Evolutionary conservation across 1,139 yeast genomes (phyloP).

Genomic region (Zygosaccharomyces sapae): DNA sequence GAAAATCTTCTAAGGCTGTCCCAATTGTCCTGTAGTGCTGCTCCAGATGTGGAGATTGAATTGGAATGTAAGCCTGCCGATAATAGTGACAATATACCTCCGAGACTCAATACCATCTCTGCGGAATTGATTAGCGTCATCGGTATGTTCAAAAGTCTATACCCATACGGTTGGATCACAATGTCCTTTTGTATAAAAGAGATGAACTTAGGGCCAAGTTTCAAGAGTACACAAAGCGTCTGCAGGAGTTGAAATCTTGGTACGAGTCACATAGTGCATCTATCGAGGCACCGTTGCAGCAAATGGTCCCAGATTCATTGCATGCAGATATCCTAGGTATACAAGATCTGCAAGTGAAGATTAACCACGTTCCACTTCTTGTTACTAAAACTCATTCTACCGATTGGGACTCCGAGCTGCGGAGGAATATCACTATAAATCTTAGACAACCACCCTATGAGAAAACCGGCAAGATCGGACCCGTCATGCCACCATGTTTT

Average conservation of each 20-base stretch:
- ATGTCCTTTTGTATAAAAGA: constrained; percentile 24
- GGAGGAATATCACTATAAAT: constrained; percentile 13
- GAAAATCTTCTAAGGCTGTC: constrained; percentile 29
- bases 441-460: constrained; percentile 17
- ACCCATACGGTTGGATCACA: constrained; percentile 35
- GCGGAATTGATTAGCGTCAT: constrained; percentile 30
- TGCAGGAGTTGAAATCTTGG: constrained; percentile 15
- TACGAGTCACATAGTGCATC: constrained; percentile 20
- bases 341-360: neutral
- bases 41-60: constrained; percentile 29
- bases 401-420: neutral
- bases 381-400: neutral
- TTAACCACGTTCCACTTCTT: neutral
- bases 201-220: constrained; percentile 17
- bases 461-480: neutral
- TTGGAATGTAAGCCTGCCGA: constrained; percentile 31
- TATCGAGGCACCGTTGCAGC: constrained; percentile 21
- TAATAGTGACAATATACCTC: constrained; percentile 28
- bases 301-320: neutral
- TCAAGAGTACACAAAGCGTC: constrained; percentile 7
- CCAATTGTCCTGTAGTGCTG: constrained; percentile 24
- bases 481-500: constrained; percentile 44
- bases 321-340: neutral
- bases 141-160: constrained; percentile 34
- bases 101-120: constrained; percentile 24